These are phyloP conservation scores for Darksidea phi DNA, from an alignment of 495 filamentous ascomycete species.

Conservation along the genomic window DNA sequence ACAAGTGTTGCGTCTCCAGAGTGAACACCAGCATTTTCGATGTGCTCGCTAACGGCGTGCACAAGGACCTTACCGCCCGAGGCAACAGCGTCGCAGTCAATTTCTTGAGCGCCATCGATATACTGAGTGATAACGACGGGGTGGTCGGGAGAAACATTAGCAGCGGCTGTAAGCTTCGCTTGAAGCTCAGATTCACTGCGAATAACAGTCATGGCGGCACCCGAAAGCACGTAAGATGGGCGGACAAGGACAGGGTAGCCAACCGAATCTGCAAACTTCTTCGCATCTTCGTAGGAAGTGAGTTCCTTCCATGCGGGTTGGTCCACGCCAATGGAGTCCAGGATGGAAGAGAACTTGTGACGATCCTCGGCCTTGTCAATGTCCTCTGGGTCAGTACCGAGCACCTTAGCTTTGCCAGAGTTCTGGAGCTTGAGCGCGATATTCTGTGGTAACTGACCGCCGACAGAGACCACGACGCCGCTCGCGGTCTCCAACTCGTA, in stretches of 20 bases:
- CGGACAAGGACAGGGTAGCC: slow-evolving; percentile 91
- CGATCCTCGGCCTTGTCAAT: slow-evolving; percentile 97
- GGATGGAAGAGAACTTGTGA: slow-evolving; percentile 97
- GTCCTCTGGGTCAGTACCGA: slow-evolving; percentile 87
- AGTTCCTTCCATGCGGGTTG: slow-evolving; percentile 98
- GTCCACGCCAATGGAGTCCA: slow-evolving; percentile 93
- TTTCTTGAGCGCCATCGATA: slow-evolving; percentile 95
- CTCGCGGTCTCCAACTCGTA: slow-evolving; percentile 86
- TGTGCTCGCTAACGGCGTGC: slow-evolving; percentile 93
- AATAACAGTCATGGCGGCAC: slow-evolving; percentile 97
- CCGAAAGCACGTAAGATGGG: slow-evolving; percentile 93
- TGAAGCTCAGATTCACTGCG: slow-evolving; percentile 83
- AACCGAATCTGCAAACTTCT: slow-evolving; percentile 77
- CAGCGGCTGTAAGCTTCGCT: slow-evolving; percentile 82
- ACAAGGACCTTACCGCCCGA: slow-evolving; percentile 81
- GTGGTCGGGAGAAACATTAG: slow-evolving; percentile 89
- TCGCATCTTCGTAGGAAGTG: slow-evolving; percentile 82
- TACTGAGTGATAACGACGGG: slow-evolving; percentile 98
- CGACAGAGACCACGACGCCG: slow-evolving; percentile 92
- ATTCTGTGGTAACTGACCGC: slow-evolving; percentile 94
- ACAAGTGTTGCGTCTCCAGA: slow-evolving; percentile 91
- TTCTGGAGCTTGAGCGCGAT: slow-evolving; percentile 95
- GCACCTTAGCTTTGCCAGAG: slow-evolving; percentile 78
- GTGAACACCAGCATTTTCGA: slow-evolving; percentile 95
- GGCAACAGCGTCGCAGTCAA: slow-evolving; percentile 95